Base-by-base conservation (phyloP, 495 filamentous ascomycete genomes). In the Pyrenula massariospora region DNA sequence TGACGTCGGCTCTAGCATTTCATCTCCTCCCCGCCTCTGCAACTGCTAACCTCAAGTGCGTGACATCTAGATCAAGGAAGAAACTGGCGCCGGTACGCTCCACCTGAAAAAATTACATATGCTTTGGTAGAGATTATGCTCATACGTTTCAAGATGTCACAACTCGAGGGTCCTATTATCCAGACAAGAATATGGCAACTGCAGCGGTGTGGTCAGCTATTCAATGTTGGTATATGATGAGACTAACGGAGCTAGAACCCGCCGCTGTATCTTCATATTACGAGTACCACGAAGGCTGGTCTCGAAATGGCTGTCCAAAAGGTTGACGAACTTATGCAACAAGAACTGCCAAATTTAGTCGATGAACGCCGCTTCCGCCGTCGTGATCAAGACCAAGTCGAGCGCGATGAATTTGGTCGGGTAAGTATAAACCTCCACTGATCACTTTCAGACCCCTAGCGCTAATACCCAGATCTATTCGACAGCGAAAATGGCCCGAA, bases 1-100 rank as follows among this genome's bases (percentile, higher is more conserved):
- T 73, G 69, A 76, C 78, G 8, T 81, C 77, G 79, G 76, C 73
- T 77, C 77, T 84, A 88, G 85, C 84, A 86, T 79, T 75, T 77
- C 70, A 65, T 62, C 59, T 71, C 77, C 67, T 75, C 70, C 76
- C 84, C 85, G 88, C 84, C 81, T 83, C 91, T 87, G 84, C 89
- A 89, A 87, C 85, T 94, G 91, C 93, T 98, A 85, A 98, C 93
- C 83, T 85, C 81, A 70, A 71, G 74, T 86, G 81, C 87, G 81
- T 93, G 87, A 83, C 68, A 88, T 89, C 69, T 96, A 98, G 93
- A 98, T 98, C 63, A 95, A 96, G 88, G 91, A 97, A 77, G 88
- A 96, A 67, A 96, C 93, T 86, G 93, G 93, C 84, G 92, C 93
- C 78, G 93, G 93, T 98, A 98, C 84, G 93, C 85, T 79, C 76